phyloP scores from a whole-genome alignment of 495 filamentous ascomycete species.

The Cercophora sp. region DNA sequence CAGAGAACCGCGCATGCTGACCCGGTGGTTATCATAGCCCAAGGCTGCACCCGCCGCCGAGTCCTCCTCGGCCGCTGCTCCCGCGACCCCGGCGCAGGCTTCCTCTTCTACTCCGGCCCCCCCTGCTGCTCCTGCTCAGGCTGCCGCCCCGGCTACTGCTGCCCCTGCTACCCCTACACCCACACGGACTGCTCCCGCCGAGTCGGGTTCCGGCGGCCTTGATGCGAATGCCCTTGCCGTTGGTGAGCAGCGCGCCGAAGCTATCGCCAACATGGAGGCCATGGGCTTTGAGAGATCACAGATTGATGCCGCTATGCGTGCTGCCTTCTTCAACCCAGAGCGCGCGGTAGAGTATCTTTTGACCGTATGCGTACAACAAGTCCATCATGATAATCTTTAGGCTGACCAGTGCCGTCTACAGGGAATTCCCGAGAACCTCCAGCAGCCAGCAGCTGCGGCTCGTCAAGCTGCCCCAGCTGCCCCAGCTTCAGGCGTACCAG shows the following conservation, averaged over 20 bases:
- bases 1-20: no score
- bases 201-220: slow-evolving; percentile 36
- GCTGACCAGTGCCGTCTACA: slow-evolving; percentile 26
- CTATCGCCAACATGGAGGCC: slow-evolving; percentile 91
- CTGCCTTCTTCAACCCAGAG: slow-evolving; percentile 94
- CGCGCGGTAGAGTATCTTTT: slow-evolving; percentile 95
- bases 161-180: slow-evolving; percentile 68
- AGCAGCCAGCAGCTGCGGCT: slow-evolving; percentile 43
- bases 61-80: slow-evolving; percentile 48
- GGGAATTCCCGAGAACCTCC: slow-evolving; percentile 86
- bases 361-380: slow-evolving; percentile 55
- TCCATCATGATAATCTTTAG: background rate
- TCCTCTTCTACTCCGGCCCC: slow-evolving; percentile 54
- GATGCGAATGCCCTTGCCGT: slow-evolving; percentile 80
- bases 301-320: slow-evolving; percentile 90
- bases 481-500: slow-evolving; percentile 30
- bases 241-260: slow-evolving; percentile 73
- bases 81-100: slow-evolving; percentile 69
- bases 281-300: slow-evolving; percentile 90
- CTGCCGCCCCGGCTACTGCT: slow-evolving; percentile 54
- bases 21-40: no score
- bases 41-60: slow-evolving; percentile 64
- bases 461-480: slow-evolving; percentile 35
- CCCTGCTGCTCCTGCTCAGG: slow-evolving; percentile 54
- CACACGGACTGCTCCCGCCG: slow-evolving; percentile 38